Evolutionary conservation across 1,284 basidiomycete genomes (phyloP).

Genomic region (Melampsora americana): DNA sequence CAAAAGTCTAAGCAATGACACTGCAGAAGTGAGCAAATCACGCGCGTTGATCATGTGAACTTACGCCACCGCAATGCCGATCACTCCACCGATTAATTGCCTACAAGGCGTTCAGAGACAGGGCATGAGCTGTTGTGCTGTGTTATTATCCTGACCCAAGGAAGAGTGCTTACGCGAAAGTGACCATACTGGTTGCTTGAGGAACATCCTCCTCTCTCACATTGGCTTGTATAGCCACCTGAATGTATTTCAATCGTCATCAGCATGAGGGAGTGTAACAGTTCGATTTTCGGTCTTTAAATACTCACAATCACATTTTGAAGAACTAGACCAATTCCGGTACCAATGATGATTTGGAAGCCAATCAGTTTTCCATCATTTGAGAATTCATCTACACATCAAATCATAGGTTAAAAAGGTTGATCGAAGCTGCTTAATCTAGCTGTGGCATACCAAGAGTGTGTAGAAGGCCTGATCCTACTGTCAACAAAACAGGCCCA

Average conservation of each 20-base stretch:
- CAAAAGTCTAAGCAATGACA: background rate
- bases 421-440: background rate
- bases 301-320: slow-evolving; percentile 1
- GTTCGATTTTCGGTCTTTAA: no score
- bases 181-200: slow-evolving; percentile 11
- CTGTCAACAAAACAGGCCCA: slow-evolving; percentile 6
- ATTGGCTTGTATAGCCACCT: slow-evolving; percentile 2
- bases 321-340: background rate
- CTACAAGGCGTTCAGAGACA: background rate
- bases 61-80: slow-evolving; percentile 7
- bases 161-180: background rate
- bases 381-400: background rate
- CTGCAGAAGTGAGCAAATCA: background rate
- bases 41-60: background rate
- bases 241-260: no score
- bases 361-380: background rate
- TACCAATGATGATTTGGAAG: slow-evolving; percentile 1
- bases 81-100: background rate
- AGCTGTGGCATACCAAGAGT: background rate
- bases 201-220: slow-evolving; percentile 1
- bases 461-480: slow-evolving; percentile 7
- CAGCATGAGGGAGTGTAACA: no score
- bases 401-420: background rate
- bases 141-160: background rate
- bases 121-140: background rate